Percentiles rank a stretch among this genome's conserved stretches.
These are phyloP conservation scores for Leccinum griseonigrum DNA, from an alignment of 1,284 basidiomycete genomes.

Conservation along the genomic window DNA sequence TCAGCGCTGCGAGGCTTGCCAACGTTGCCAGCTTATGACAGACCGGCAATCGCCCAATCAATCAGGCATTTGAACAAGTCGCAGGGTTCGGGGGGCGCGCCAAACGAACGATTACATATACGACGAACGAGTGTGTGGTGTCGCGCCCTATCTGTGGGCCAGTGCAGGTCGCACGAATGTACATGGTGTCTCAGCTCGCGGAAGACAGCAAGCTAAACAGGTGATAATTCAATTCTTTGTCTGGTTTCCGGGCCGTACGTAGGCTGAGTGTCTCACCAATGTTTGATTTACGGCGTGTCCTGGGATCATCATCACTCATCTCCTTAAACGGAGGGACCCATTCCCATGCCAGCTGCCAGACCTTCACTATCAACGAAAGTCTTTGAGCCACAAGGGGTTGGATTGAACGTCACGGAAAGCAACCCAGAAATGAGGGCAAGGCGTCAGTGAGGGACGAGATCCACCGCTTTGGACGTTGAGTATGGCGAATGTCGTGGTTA, in stretches of 20 bases:
- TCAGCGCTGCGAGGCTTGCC: conserved; percentile 11
- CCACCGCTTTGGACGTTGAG: background rate
- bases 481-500: background rate
- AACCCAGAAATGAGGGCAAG: conserved; percentile 21
- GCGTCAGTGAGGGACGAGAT: background rate
- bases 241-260: conserved; percentile 2
- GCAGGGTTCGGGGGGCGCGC: conserved; percentile 12
- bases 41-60: conserved; percentile 12
- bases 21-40: conserved; percentile 6
- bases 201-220: conserved; percentile 10
- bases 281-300: conserved; percentile 16
- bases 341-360: conserved; percentile 13
- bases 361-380: background rate
- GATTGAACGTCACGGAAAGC: conserved; percentile 3
- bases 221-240: conserved; percentile 13
- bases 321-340: conserved; percentile 7
- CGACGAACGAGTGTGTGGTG: background rate
- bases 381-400: conserved; percentile 8
- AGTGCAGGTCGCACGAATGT: conserved; percentile 5
- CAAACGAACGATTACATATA: conserved; percentile 3
- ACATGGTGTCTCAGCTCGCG: background rate
- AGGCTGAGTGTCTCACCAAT: conserved; percentile 6
- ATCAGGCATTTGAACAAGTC: conserved; percentile 1
- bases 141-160: background rate
- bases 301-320: conserved; percentile 6